Conservation (phyloP, 176 grass and related monocot species). For the Metroxylon sagu region DNA sequence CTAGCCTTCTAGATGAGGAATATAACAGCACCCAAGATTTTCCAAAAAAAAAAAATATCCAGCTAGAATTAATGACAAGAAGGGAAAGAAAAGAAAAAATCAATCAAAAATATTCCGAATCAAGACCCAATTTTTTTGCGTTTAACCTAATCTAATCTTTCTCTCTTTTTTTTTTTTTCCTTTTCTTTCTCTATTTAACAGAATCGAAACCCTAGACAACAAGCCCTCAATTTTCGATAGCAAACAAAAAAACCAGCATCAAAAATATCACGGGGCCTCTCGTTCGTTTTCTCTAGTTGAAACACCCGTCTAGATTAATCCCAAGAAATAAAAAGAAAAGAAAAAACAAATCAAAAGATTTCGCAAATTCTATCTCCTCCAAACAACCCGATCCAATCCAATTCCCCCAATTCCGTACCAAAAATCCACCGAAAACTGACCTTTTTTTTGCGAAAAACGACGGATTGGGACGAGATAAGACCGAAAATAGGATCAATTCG, state of each 20-base stretch:
- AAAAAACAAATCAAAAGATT: background rate
- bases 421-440: too few species aligned
- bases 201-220: conserved; percentile 32
- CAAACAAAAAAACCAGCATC: conserved; percentile 61
- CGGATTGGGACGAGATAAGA: too few species aligned
- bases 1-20: too few species aligned
- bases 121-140: background rate
- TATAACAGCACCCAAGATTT: too few species aligned
- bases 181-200: too few species aligned
- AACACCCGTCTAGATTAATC: background rate
- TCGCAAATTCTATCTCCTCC: background rate
- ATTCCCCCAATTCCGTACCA: background rate
- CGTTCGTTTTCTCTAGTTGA: conserved; percentile 8
- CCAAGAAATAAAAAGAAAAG: background rate
- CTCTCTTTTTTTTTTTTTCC: too few species aligned
- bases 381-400: background rate
- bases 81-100: too few species aligned
- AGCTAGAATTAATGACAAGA: too few species aligned
- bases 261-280: conserved; percentile 83
- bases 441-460: too few species aligned
- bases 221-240: conserved; percentile 67
- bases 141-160: conserved; percentile 5
- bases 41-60: too few species aligned
- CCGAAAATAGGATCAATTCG: too few species aligned
- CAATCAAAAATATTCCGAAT: too few species aligned